A percentile compares a stretch with the other conserved stretches of the same genome.
Conservation (phyloP, 2,329 filamentous ascomycete species). For the Thermoascus crustaceus region DNA sequence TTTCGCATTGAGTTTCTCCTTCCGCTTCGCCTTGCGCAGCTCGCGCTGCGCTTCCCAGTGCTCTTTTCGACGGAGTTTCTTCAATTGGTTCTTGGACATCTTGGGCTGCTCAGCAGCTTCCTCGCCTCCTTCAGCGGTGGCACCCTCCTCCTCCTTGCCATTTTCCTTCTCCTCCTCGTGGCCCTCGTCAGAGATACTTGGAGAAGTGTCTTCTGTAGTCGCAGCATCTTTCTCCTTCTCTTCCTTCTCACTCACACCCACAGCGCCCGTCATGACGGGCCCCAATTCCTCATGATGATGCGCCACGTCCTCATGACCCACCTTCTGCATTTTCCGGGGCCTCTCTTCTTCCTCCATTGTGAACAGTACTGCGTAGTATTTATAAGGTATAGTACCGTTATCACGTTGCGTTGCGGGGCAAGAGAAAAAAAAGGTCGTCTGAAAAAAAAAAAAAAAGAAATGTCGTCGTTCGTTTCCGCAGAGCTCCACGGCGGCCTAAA, state of each 20-base stretch:
- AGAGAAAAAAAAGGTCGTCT: too few species aligned
- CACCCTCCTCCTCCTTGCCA: slow-evolving; percentile 6
- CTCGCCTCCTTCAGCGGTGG: too few species aligned
- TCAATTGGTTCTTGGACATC: slow-evolving; percentile 79
- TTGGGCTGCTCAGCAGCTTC: too few species aligned
- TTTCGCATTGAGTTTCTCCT: slow-evolving; percentile 48
- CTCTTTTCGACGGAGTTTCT: slow-evolving; percentile 64
- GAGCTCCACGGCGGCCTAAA: too few species aligned
- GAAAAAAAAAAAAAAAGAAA: too few species aligned
- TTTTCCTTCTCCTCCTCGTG: neutral
- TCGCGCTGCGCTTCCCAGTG: slow-evolving; percentile 67
- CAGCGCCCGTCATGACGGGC: slow-evolving; percentile 24
- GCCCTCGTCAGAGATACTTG: neutral
- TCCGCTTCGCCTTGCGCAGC: slow-evolving; percentile 49
- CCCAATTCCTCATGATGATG: slow-evolving; percentile 15
- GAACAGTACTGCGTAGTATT: neutral
- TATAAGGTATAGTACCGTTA: neutral
- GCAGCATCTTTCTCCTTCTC: slow-evolving; percentile 5
- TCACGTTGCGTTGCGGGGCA: too few species aligned
- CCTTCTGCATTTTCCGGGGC: slow-evolving; percentile 48
- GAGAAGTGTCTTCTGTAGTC: slow-evolving; percentile 1
- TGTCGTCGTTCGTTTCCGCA: too few species aligned
- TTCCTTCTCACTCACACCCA: slow-evolving; percentile 10
- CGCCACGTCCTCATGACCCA: slow-evolving; percentile 29
- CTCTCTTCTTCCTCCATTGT: slow-evolving; percentile 50